A percentile compares a stretch with the other conserved stretches of the same genome.
These are phyloP conservation scores for Suillus fuscotomentosus DNA, from an alignment of 768 basidiomycete species.

Conservation along the genomic window DNA sequence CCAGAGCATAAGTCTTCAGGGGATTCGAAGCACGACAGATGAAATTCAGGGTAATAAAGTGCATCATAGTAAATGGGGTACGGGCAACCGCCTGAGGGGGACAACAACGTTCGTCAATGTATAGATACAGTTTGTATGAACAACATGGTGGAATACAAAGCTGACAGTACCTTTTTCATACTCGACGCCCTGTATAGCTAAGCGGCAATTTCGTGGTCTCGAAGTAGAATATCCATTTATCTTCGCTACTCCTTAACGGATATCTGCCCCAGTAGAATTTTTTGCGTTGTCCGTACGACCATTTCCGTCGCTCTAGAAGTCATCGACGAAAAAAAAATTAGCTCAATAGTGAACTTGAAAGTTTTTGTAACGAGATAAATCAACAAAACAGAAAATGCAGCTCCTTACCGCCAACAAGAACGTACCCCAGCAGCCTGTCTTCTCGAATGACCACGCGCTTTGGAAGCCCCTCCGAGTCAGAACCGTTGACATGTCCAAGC, in stretches of 20 bases:
- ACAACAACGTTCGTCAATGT: too few species aligned
- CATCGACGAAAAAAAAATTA: background rate
- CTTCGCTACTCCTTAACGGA: background rate
- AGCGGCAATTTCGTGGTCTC: background rate
- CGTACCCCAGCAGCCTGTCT: background rate
- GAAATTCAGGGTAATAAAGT: too few species aligned
- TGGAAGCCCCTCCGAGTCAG: background rate
- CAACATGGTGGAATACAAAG: background rate
- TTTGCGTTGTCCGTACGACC: background rate
- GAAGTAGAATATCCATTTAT: constrained; percentile 2
- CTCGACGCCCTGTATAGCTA: background rate
- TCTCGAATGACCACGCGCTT: background rate
- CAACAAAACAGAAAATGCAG: background rate
- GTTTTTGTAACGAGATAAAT: too few species aligned
- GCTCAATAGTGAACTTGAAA: background rate
- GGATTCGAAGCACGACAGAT: too few species aligned
- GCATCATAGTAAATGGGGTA: too few species aligned
- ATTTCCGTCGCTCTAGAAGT: background rate
- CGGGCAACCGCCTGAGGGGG: too few species aligned
- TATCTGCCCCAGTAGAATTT: constrained; percentile 1
- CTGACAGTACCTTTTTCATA: background rate
- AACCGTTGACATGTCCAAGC: background rate
- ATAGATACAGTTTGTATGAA: background rate
- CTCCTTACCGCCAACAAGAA: constrained; percentile 1
- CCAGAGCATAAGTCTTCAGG: too few species aligned